Evolutionary conservation across 495 filamentous ascomycete genomes (phyloP).

Genomic region (Penicillium riverlandense): DNA sequence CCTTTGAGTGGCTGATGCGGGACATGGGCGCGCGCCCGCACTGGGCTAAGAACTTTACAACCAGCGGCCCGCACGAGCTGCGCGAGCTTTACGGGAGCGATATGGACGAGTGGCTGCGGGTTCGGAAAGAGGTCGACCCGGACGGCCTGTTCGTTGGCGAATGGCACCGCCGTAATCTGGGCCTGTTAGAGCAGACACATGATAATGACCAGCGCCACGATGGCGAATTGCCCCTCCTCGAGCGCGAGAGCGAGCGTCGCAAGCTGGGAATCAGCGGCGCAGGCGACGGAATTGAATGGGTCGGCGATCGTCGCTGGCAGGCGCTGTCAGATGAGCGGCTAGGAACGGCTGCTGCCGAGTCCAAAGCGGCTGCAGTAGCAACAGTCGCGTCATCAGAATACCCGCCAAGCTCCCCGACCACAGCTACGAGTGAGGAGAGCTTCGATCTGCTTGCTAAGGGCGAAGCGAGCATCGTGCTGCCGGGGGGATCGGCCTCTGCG

Average conservation of each 20-base stretch:
- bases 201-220: not conserved
- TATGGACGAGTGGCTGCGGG: conserved; percentile 56
- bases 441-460: conserved; percentile 48
- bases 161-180: conserved; percentile 74
- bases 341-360: too few relatives aligned
- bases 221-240: conserved; percentile 31
- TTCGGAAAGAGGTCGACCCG: conserved; percentile 71
- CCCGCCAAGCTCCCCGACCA: conserved; percentile 26
- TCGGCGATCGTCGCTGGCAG: conserved; percentile 38
- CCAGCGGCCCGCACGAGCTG: conserved; percentile 41
- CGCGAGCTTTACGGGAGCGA: conserved; percentile 43
- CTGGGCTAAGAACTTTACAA: conserved; percentile 92
- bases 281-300: conserved; percentile 50
- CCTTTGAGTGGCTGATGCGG: conserved; percentile 93
- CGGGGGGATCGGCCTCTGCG: conserved; percentile 5
- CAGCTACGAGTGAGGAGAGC: conserved; percentile 53
- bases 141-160: conserved; percentile 88
- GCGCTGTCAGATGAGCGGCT: not conserved
- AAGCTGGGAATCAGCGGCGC: conserved; percentile 19
- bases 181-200: conserved; percentile 25
- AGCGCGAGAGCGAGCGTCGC: conserved; percentile 32
- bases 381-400: conserved; percentile 4
- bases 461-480: conserved; percentile 40
- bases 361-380: too few relatives aligned
- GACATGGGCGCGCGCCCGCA: conserved; percentile 86